Evolutionary conservation across 257 asterid genomes (phyloP).

Genomic region (Lycium ferocissimum): DNA sequence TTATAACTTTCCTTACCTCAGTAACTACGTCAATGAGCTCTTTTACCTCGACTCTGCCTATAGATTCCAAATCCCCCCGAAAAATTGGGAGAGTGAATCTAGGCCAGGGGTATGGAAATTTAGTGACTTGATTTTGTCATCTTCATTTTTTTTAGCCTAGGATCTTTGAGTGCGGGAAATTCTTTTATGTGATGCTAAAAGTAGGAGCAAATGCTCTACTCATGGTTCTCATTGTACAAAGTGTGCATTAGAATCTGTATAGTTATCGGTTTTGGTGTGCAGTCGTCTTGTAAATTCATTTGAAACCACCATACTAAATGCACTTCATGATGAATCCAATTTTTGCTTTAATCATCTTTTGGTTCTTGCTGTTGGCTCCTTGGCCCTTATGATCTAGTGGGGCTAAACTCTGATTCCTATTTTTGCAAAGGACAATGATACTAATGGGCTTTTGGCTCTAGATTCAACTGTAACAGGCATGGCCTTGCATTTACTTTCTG

Average conservation of each 20-base stretch:
- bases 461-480: background rate
- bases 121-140: background rate
- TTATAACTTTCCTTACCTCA: background rate
- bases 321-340: background rate
- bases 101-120: background rate
- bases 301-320: background rate
- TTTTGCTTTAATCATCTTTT: background rate
- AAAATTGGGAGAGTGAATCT: background rate
- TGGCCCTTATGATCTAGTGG: background rate
- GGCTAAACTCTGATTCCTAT: background rate
- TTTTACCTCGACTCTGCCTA: background rate
- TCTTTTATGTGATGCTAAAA: constrained; percentile 24
- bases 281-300: constrained; percentile 25
- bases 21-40: constrained; percentile 2
- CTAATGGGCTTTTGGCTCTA: background rate
- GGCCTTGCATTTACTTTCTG: background rate
- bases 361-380: background rate
- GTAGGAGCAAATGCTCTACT: constrained; percentile 22
- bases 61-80: background rate
- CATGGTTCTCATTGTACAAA: constrained; percentile 46
- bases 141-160: background rate
- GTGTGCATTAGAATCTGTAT: constrained; percentile 46
- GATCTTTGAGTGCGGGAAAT: background rate
- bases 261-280: constrained; percentile 34
- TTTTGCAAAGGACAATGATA: background rate